Percentiles rank a stretch among this genome's conserved stretches.
Conservation (phyloP, 2,329 filamentous ascomycete genomes). For the Fusarium circinatum region DNA sequence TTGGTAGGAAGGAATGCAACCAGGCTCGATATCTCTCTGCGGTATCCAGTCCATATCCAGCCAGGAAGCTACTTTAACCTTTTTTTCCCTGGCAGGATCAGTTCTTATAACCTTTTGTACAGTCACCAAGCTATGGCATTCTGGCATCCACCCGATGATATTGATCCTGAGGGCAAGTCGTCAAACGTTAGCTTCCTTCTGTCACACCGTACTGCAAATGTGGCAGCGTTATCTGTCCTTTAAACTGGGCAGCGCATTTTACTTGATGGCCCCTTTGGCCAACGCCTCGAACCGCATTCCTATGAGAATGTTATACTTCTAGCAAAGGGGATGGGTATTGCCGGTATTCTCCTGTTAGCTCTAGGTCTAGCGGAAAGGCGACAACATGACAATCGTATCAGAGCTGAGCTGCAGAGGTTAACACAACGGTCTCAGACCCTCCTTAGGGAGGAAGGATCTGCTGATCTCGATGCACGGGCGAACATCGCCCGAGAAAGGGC, state of each 20-base stretch:
- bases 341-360: background rate
- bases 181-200: constrained; percentile 3
- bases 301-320: constrained; percentile 13
- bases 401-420: background rate
- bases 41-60: background rate
- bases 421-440: background rate
- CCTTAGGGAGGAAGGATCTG: background rate
- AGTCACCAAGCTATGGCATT: constrained; percentile 1
- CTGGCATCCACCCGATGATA: background rate
- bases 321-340: constrained; percentile 14
- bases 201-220: background rate
- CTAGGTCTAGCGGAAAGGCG: background rate
- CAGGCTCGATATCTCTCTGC: constrained; percentile 3
- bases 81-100: constrained; percentile 3
- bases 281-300: background rate
- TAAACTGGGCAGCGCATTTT: background rate
- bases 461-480: background rate
- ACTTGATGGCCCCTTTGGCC: constrained; percentile 6
- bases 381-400: background rate
- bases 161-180: background rate
- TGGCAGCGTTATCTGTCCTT: background rate
- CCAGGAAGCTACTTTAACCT: constrained; percentile 13
- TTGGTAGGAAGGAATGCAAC: background rate
- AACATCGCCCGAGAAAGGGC: background rate
- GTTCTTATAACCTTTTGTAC: background rate